These are phyloP conservation scores for Fusarium musae DNA, from an alignment of 2,329 filamentous ascomycete species.

Conservation along the genomic window DNA sequence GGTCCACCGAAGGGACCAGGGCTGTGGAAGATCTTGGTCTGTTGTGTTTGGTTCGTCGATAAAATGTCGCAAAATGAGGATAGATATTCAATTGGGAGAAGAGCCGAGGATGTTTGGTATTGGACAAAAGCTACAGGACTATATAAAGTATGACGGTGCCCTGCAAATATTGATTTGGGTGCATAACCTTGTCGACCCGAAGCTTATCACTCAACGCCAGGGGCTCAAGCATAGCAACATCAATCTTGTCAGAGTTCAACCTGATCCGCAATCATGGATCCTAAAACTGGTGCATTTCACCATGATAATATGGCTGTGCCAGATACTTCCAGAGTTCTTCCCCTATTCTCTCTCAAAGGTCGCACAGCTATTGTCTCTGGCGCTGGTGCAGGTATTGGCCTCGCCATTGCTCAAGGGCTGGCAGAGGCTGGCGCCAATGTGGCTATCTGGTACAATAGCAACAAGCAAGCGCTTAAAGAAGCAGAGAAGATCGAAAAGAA, in stretches of 20 bases:
- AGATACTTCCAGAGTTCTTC: constrained; percentile 63
- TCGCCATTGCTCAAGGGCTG: constrained; percentile 70
- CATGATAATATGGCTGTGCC: constrained; percentile 66
- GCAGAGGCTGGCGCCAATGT: constrained; percentile 79
- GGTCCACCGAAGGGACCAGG: constrained; percentile 27
- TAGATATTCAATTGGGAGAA: constrained; percentile 6
- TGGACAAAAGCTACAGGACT: constrained; percentile 9
- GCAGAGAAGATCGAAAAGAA: constrained; percentile 72
- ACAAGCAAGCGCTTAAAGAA: constrained; percentile 70
- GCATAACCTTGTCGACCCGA: constrained; percentile 11
- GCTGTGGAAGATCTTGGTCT: constrained; percentile 13
- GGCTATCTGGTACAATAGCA: constrained; percentile 78
- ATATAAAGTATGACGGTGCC: constrained; percentile 22
- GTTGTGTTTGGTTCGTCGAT: constrained; percentile 25
- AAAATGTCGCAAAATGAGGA: constrained; percentile 34
- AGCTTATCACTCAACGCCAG: not conserved
- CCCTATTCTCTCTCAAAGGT: constrained; percentile 75
- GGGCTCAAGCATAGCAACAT: not conserved
- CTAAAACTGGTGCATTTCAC: constrained; percentile 62
- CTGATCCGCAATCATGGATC: constrained; percentile 51
- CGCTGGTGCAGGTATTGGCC: constrained; percentile 73
- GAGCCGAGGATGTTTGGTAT: constrained; percentile 14
- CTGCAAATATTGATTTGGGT: not conserved
- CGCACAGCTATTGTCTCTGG: constrained; percentile 77
- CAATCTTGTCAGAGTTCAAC: not conserved